Conservation (phyloP, 352 stramenopile genomes). For the Phytopythium helicoides region DNA sequence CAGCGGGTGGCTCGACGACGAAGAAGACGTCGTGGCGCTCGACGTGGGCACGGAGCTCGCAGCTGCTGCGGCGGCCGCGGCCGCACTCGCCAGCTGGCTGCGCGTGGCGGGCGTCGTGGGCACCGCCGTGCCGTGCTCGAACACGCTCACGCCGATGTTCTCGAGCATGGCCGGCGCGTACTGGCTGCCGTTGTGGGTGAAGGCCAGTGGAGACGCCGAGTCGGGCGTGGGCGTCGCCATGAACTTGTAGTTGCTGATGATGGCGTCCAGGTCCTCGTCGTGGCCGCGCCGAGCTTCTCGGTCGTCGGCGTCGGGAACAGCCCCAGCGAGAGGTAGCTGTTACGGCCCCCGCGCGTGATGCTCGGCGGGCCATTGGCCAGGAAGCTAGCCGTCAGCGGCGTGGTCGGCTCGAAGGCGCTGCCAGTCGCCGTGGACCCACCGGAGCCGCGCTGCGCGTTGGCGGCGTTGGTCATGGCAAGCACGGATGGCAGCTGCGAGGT, state of each 20-base stretch:
- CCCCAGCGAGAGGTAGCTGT: conserved; percentile 51
- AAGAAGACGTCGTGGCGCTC: not conserved
- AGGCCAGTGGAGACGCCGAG: conserved; percentile 41
- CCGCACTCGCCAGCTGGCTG: conserved; percentile 17
- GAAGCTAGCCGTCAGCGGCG: conserved; percentile 29
- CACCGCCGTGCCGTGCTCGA: conserved; percentile 41
- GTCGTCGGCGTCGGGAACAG: conserved; percentile 48
- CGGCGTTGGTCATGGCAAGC: conserved; percentile 62
- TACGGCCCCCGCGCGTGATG: conserved; percentile 39
- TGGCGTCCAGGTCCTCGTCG: conserved; percentile 50
- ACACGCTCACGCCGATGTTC: conserved; percentile 60
- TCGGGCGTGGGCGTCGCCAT: conserved; percentile 43
- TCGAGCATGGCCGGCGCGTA: conserved; percentile 47
- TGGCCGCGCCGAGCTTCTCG: conserved; percentile 29
- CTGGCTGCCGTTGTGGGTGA: conserved; percentile 45
- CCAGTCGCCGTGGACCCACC: conserved; percentile 4
- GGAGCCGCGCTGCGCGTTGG: conserved; percentile 18
- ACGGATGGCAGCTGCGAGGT: conserved; percentile 71
- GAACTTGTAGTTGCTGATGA: conserved; percentile 78
- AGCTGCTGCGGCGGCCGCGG: conserved; percentile 23
- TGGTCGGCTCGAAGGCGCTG: conserved; percentile 27
- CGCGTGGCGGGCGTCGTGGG: conserved; percentile 13
- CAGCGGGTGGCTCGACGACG: conserved; percentile 5
- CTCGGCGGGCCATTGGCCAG: conserved; percentile 49
- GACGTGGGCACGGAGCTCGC: conserved; percentile 10